Evolutionary conservation across 2,329 filamentous ascomycete genomes (phyloP), one percentile per base, ranked within the genome.

Genomic region (Westerdykella aurantiaca): DNA sequence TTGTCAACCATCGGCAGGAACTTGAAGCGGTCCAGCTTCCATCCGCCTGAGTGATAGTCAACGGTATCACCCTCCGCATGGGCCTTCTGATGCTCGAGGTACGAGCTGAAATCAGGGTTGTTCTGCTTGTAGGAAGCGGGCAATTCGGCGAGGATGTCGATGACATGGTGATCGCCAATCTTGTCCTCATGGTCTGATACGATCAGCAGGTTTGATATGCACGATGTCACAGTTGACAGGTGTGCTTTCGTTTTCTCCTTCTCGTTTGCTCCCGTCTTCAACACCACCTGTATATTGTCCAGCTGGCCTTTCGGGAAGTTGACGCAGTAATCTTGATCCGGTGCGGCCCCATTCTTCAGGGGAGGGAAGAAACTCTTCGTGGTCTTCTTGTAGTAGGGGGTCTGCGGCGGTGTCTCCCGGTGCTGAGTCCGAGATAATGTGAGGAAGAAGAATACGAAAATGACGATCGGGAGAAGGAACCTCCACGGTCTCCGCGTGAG

Each of bases 151-250:
- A 80, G 66, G 37, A 65, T 61, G 47, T 67, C 65, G 47, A 72
- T 70, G 55, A 79, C 72, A 45, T 76, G 66, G 62, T 69, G 42
- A 71, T 70, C 44, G 71, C 76, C 43, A 66, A 71, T 44, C 74
- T 71, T 68, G 56, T 81, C 77, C 31, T 76, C 76, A 45, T 74
- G 74, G 60, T 82, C 80, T 43, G 78, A 81, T 56, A 79, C 79
- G 49, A 83, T 72, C 35, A 76, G 68, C 38, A 75, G 73, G 56
- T 81, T 69, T 16, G 73, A 71, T 46, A 78, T 73, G 57, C 72
- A 79, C 16, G 74, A 73, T 37, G 77, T 78, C 29, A 76, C 72
- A 50, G 72, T 78, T 34, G 69, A 60, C 37, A 81, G 63, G 42
- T 79, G 76, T 3, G 74, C 69, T 22, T 72, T 64, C 17, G 70